phyloP scores from a whole-genome alignment of 192 early-diverging fungal species.

The Chytriomyces hyalinus region DNA sequence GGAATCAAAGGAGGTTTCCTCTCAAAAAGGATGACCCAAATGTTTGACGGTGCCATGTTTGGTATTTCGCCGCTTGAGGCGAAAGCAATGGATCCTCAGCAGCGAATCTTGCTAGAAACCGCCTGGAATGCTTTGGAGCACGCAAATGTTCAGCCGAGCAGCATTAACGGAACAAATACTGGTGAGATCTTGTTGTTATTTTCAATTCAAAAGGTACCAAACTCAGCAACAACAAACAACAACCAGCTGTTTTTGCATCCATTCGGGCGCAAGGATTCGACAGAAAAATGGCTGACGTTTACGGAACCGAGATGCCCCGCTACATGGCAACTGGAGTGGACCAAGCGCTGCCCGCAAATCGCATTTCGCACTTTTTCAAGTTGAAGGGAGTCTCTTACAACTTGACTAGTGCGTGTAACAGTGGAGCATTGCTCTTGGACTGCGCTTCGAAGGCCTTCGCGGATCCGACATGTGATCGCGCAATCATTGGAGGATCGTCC shows the following conservation, averaged over 20 bases:
- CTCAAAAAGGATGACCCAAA: background rate
- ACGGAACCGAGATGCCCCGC: background rate
- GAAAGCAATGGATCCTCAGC: slow-evolving; percentile 26
- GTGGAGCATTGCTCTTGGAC: background rate
- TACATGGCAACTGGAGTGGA: background rate
- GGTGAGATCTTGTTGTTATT: background rate
- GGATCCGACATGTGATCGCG: background rate
- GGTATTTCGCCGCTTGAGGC: slow-evolving; percentile 15
- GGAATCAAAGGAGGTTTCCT: slow-evolving; percentile 1
- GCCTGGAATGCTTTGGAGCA: slow-evolving; percentile 17
- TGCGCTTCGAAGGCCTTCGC: background rate
- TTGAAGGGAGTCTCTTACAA: background rate
- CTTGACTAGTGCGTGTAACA: background rate
- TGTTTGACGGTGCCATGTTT: slow-evolving; percentile 17
- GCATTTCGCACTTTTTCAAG: background rate
- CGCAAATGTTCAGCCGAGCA: background rate
- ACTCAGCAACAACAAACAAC: too few relatives aligned
- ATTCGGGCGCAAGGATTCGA: background rate
- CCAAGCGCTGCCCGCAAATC: background rate
- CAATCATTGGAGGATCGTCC: background rate
- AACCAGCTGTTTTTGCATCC: background rate
- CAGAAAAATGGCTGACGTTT: background rate
- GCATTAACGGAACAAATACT: slow-evolving; percentile 9
- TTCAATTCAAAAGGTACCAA: background rate
- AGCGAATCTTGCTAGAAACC: slow-evolving; percentile 9